Evolutionary conservation across 495 filamentous ascomycete genomes (phyloP).

Genomic region (Chaetomium tenue): DNA sequence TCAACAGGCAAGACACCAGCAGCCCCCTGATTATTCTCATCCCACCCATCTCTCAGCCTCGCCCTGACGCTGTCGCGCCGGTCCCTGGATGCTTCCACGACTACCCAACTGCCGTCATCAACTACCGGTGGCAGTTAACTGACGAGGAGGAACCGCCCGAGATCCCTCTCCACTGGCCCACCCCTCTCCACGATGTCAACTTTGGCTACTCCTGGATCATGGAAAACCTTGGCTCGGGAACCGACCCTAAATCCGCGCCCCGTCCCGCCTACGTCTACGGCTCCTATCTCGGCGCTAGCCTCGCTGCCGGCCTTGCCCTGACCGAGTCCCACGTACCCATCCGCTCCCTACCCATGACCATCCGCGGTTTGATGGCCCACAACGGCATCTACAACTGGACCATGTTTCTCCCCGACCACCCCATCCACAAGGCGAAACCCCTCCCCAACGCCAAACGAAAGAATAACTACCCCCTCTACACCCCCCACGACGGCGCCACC

Average conservation of each 20-base stretch:
- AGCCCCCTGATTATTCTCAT: constrained; percentile 38
- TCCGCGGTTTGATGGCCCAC: constrained; percentile 48
- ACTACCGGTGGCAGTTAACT: constrained; percentile 41
- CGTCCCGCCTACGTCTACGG: constrained; percentile 46
- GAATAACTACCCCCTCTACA: background rate
- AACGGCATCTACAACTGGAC: constrained; percentile 59
- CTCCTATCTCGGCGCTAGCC: constrained; percentile 49
- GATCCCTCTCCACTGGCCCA: constrained; percentile 43
- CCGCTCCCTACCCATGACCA: constrained; percentile 30
- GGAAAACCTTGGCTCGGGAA: constrained; percentile 33
- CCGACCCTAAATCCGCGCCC: background rate
- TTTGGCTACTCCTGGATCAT: constrained; percentile 49
- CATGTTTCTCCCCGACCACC: constrained; percentile 47
- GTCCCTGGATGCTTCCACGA: constrained; percentile 38
- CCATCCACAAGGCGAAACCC: constrained; percentile 30
- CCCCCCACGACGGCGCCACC: constrained; percentile 1
- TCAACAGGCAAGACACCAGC: constrained; percentile 27
- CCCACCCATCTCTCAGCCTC: constrained; percentile 32
- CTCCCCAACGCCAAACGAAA: background rate
- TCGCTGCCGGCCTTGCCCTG: constrained; percentile 49
- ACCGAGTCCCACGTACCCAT: constrained; percentile 40
- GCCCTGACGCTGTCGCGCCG: constrained; percentile 16
- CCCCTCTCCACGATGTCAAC: constrained; percentile 49
- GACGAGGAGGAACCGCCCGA: constrained; percentile 7
- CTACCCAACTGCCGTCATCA: constrained; percentile 40